Evolutionary conservation across 2,329 filamentous ascomycete genomes (phyloP).

Genomic region (Pleoardoris graminearum): DNA sequence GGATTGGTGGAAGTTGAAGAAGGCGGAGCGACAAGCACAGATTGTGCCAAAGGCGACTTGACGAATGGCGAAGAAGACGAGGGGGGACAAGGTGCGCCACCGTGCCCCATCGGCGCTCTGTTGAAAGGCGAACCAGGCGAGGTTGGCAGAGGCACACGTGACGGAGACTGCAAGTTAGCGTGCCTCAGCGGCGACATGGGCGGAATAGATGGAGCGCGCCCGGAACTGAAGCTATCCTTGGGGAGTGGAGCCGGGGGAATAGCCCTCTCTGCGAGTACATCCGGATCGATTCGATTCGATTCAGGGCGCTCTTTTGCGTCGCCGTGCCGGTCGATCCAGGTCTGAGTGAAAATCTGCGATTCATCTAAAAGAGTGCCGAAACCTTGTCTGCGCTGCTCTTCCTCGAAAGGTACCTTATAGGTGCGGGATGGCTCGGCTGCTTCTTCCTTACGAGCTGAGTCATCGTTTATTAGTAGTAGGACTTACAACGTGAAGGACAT

Average conservation of each 20-base stretch:
- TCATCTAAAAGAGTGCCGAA: background rate
- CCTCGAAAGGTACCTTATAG: slow-evolving; percentile 7
- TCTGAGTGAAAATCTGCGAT: slow-evolving; percentile 11
- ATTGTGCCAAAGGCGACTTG: background rate
- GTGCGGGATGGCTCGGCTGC: slow-evolving; percentile 3
- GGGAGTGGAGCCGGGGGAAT: slow-evolving; percentile 25
- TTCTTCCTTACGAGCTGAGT: slow-evolving; percentile 2
- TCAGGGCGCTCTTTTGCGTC: slow-evolving; percentile 21
- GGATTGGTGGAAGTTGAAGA: background rate
- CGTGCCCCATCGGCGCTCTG: background rate
- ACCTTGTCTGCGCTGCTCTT: slow-evolving; percentile 18
- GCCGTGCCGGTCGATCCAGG: slow-evolving; percentile 25
- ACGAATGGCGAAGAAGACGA: no score
- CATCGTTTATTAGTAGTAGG: background rate
- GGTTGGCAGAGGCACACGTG: background rate
- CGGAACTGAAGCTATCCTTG: slow-evolving; percentile 9
- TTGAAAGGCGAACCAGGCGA: background rate
- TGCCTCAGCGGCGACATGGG: background rate
- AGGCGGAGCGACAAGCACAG: no score
- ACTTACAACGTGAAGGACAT: background rate
- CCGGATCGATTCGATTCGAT: slow-evolving; percentile 20
- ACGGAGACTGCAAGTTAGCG: background rate
- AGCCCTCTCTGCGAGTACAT: slow-evolving; percentile 25
- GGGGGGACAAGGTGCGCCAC: background rate
- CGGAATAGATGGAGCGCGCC: background rate